Percentiles rank a stretch among this genome's conserved stretches.
phyloP scores from a whole-genome alignment of 73 alveolate genomes.

The Stentor roeselii region DNA sequence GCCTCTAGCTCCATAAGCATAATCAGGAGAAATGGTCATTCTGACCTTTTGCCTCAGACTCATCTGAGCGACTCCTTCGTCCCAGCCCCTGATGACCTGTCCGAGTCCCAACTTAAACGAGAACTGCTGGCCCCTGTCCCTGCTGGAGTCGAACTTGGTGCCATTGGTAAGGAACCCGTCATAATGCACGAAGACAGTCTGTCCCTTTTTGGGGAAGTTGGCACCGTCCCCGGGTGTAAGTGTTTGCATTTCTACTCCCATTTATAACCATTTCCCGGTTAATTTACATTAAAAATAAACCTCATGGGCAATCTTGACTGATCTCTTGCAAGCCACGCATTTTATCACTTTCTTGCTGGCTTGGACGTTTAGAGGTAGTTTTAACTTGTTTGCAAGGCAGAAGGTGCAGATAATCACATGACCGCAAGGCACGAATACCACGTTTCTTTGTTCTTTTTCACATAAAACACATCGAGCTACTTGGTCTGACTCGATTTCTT shows the following conservation, averaged over 20 bases:
- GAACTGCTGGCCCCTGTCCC: slow-evolving; percentile 89
- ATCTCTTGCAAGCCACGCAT: too few relatives aligned
- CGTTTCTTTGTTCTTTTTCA: too few relatives aligned
- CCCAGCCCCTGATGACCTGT: slow-evolving; percentile 98
- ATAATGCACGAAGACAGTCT: slow-evolving; percentile 81
- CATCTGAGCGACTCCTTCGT: slow-evolving; percentile 86
- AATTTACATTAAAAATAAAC: too few relatives aligned
- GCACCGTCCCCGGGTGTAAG: slow-evolving; percentile 87
- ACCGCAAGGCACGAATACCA: too few relatives aligned
- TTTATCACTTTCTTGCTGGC: too few relatives aligned
- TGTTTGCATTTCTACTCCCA: slow-evolving; percentile 48
- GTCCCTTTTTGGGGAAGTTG: slow-evolving; percentile 88
- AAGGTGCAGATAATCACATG: too few relatives aligned
- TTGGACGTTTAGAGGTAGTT: too few relatives aligned
- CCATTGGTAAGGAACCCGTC: slow-evolving; percentile 92
- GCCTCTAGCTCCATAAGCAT: slow-evolving; percentile 93
- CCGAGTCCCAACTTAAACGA: slow-evolving; percentile 86
- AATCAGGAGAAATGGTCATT: slow-evolving; percentile 79
- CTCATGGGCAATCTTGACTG: too few relatives aligned
- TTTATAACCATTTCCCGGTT: too few relatives aligned
- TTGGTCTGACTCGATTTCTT: too few relatives aligned
- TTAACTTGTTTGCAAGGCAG: too few relatives aligned
- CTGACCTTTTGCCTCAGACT: slow-evolving; percentile 81
- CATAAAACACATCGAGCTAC: too few relatives aligned
- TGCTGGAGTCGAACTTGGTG: slow-evolving; percentile 83